These are phyloP conservation scores for Aspergillus ustus DNA, from an alignment of 2,329 filamentous ascomycete species.

Conservation along the genomic window DNA sequence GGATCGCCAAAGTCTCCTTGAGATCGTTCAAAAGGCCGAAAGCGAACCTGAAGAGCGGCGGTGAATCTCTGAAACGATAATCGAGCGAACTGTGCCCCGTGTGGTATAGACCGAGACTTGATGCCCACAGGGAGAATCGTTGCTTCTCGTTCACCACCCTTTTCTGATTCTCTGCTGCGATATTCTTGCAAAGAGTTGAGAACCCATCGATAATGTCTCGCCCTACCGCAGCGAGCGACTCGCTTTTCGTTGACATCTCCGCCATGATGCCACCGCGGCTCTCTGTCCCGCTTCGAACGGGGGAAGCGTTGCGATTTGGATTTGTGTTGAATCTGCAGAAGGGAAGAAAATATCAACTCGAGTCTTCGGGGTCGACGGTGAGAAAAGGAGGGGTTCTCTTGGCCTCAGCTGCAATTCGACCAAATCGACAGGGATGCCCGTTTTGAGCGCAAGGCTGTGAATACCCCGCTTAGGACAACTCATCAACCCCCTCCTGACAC, in stretches of 20 bases:
- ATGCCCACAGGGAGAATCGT: constrained; percentile 2
- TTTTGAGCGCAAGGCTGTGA: too few species aligned
- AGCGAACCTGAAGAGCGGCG: background rate
- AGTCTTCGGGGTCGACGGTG: too few species aligned
- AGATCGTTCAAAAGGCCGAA: background rate
- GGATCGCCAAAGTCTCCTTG: background rate
- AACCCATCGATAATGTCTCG: background rate
- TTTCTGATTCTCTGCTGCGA: background rate
- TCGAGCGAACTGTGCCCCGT: constrained; percentile 5
- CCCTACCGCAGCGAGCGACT: background rate
- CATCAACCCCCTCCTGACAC: background rate
- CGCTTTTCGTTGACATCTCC: background rate
- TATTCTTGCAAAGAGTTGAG: background rate
- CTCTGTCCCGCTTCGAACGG: background rate
- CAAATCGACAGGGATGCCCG: too few species aligned
- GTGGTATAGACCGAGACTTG: constrained; percentile 3
- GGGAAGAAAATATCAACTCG: too few species aligned
- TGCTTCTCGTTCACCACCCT: background rate
- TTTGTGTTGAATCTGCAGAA: too few species aligned
- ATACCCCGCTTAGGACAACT: too few species aligned
- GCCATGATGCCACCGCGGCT: background rate
- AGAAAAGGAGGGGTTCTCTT: too few species aligned
- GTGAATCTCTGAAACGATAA: constrained; percentile 6
- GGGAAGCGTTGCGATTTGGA: background rate
- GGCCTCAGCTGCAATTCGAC: too few species aligned